phyloP scores from a whole-genome alignment of 164 flowering plant genomes.

The Liquidambar formosana region DNA sequence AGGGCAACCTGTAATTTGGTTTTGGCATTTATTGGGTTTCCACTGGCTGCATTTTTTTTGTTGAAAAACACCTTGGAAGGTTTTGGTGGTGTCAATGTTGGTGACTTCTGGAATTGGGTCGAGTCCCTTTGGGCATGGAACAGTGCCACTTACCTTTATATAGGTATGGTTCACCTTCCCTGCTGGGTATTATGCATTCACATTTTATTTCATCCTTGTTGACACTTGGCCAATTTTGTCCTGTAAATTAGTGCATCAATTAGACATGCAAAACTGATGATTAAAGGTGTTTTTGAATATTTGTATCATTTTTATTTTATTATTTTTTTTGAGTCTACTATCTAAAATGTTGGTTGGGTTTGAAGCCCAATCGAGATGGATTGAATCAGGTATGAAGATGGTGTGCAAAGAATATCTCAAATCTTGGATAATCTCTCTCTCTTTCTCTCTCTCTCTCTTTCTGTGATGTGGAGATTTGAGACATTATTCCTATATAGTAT shows the following conservation, averaged over 20 bases:
- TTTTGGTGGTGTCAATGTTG: constrained; percentile 32
- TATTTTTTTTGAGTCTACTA: no score
- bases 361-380: no score
- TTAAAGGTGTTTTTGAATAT: neutral
- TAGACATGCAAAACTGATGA: constrained; percentile 12
- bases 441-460: no score
- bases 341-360: no score
- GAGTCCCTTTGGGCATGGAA: constrained; percentile 92
- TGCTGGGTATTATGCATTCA: constrained; percentile 63
- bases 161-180: constrained; percentile 70
- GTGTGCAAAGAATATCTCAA: no score
- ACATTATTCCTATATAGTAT: constrained; percentile 1
- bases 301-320: no score
- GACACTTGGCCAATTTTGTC: neutral
- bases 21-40: constrained; percentile 54
- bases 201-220: constrained; percentile 48
- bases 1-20: constrained; percentile 48
- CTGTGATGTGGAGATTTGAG: no score
- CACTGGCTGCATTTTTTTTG: constrained; percentile 53
- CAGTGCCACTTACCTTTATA: constrained; percentile 88
- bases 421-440: no score
- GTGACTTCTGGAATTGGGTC: constrained; percentile 84
- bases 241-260: constrained; percentile 4
- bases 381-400: no score
- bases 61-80: constrained; percentile 50